phyloP scores from a whole-genome alignment of 83 land plant genomes.

The Thuja plicata region DNA sequence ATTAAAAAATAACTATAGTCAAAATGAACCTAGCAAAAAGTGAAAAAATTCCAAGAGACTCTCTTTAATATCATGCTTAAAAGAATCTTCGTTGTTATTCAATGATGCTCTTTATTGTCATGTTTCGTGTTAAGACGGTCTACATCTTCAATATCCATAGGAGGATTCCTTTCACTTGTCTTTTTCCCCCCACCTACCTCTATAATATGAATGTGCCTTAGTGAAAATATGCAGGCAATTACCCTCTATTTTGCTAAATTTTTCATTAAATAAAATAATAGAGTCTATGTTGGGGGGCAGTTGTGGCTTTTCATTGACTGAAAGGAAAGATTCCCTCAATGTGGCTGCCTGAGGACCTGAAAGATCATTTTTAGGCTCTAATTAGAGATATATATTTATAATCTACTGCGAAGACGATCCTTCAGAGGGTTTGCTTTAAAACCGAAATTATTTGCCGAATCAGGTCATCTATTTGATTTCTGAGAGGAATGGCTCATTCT shows the following conservation, averaged over 20 bases:
- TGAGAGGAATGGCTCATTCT: neutral
- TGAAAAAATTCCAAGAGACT: no score
- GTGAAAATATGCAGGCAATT: neutral
- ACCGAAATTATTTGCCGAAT: neutral
- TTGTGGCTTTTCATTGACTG: slow-evolving; percentile 1
- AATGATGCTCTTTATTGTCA: neutral
- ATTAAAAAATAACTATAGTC: no score
- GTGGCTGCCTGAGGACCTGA: neutral
- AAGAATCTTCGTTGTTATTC: neutral
- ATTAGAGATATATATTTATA: neutral
- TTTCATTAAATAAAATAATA: neutral
- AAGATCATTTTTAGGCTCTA: neutral
- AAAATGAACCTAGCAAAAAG: no score
- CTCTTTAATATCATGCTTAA: no score
- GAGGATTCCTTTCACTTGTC: neutral
- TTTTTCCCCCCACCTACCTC: neutral
- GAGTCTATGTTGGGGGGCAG: neutral
- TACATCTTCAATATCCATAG: neutral
- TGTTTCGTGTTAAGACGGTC: neutral
- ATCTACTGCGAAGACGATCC: neutral
- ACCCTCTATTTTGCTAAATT: neutral
- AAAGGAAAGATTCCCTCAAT: neutral
- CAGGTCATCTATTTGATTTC: neutral
- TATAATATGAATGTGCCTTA: neutral
- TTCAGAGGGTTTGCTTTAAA: neutral